Evolutionary conservation across 2,329 filamentous ascomycete species (phyloP).

Genomic region (Teratosphaeria zuluensis): DNA sequence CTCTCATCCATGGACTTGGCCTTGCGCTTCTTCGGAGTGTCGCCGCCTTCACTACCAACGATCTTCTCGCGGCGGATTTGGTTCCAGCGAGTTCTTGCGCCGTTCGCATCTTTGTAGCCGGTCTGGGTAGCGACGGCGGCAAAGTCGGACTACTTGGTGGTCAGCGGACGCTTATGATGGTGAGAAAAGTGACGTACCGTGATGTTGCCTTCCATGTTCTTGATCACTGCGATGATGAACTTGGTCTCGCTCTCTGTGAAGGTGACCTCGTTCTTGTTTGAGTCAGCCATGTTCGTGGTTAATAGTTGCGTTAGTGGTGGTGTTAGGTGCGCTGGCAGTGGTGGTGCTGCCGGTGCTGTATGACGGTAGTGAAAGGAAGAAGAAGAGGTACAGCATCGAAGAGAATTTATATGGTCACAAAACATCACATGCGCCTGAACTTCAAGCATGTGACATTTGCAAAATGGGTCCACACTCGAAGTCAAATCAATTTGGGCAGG

Average conservation of each 20-base stretch:
- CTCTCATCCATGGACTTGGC: conserved; percentile 2
- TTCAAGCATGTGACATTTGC: neutral
- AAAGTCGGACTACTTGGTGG: conserved; percentile 12
- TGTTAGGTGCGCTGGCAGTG: neutral
- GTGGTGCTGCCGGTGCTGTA: neutral
- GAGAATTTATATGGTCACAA: neutral
- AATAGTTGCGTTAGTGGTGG: neutral
- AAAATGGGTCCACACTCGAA: neutral
- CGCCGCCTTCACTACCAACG: neutral
- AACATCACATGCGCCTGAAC: neutral
- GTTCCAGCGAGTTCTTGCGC: conserved; percentile 15
- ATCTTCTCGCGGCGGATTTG: conserved; percentile 20
- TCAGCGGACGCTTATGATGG: neutral
- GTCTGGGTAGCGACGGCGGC: conserved; percentile 14
- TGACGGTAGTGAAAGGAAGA: neutral
- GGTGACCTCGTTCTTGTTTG: conserved; percentile 1
- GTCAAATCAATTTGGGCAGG: neutral
- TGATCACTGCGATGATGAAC: conserved; percentile 16
- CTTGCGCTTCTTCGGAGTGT: conserved; percentile 14
- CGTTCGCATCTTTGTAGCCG: conserved; percentile 16
- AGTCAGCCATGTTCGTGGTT: conserved; percentile 1
- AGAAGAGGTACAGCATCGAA: neutral
- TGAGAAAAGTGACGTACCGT: conserved; percentile 6
- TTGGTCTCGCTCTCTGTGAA: conserved; percentile 17
- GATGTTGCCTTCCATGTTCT: conserved; percentile 17